These are phyloP conservation scores for Colletotrichum tofieldiae DNA, from an alignment of 2,329 filamentous ascomycete species.

Conservation along the genomic window DNA sequence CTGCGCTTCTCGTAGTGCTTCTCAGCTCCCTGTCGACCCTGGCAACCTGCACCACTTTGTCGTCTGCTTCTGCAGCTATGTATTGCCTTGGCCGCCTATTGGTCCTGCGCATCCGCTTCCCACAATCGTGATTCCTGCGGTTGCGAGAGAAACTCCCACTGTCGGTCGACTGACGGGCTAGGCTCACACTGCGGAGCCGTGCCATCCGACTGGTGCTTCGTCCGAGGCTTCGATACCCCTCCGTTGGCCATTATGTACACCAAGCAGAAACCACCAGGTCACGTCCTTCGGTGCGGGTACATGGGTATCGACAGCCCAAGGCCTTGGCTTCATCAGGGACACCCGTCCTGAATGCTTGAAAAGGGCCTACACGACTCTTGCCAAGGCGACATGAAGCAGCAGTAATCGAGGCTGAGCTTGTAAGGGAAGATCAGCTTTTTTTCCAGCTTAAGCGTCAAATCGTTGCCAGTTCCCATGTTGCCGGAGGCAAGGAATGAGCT, in stretches of 20 bases:
- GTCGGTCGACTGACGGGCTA: not conserved
- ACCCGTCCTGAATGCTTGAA: not conserved
- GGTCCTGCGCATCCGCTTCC: not conserved
- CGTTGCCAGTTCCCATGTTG: not conserved
- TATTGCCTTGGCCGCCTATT: not conserved
- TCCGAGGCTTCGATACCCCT: not conserved
- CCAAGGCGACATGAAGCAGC: not conserved
- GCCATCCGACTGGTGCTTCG: conserved; percentile 3
- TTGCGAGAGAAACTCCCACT: not conserved
- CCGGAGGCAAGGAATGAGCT: not conserved
- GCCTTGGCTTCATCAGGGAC: not conserved
- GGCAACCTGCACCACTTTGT: conserved; percentile 3
- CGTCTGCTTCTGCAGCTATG: conserved; percentile 1
- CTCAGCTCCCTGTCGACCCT: not conserved
- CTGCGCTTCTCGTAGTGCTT: conserved; percentile 4
- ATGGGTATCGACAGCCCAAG: not conserved
- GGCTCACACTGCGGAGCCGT: not conserved
- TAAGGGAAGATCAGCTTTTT: not conserved
- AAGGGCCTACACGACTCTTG: not conserved
- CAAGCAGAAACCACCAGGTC: not conserved
- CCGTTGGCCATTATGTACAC: not conserved
- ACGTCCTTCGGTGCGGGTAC: not conserved
- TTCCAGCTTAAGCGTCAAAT: not conserved
- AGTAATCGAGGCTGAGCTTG: not conserved
- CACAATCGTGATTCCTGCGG: not conserved